Evolutionary conservation across 2,329 filamentous ascomycete genomes (phyloP).

Genomic region (Calonectria montana): DNA sequence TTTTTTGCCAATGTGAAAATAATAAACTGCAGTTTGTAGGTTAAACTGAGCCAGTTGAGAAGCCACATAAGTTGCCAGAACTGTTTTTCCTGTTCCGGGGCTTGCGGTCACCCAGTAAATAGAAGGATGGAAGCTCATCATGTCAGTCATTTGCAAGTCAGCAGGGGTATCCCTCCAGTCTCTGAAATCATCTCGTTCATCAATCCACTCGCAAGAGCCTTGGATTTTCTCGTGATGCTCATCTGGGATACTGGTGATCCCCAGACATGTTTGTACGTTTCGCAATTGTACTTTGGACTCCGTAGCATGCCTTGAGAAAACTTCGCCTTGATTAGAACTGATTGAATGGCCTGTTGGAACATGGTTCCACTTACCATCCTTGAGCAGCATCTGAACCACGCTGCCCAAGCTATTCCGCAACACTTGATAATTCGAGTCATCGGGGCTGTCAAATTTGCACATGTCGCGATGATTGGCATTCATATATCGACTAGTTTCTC

Average conservation of each 20-base stretch:
- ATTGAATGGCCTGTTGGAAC: not conserved
- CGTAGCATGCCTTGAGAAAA: not conserved
- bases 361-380: not conserved
- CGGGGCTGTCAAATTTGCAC: constrained; percentile 45
- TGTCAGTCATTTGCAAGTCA: not conserved
- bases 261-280: not conserved
- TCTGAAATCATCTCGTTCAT: not conserved
- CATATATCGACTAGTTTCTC: constrained; percentile 15
- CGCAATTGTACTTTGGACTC: not conserved
- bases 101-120: not conserved
- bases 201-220: not conserved
- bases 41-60: constrained; percentile 18
- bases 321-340: not conserved
- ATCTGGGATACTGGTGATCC: not conserved
- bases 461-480: constrained; percentile 46
- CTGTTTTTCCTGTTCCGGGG: not conserved
- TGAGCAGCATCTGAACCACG: not conserved
- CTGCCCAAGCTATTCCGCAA: constrained; percentile 38
- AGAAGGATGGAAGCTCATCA: not conserved
- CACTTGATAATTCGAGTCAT: constrained; percentile 42
- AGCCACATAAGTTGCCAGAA: not conserved
- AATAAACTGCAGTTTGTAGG: constrained; percentile 27
- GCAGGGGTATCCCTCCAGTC: not conserved
- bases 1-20: constrained; percentile 35
- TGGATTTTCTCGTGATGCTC: not conserved